Conservation (phyloP, 805 yeast genomes). For the Saccharomycopsis babjevae region DNA sequence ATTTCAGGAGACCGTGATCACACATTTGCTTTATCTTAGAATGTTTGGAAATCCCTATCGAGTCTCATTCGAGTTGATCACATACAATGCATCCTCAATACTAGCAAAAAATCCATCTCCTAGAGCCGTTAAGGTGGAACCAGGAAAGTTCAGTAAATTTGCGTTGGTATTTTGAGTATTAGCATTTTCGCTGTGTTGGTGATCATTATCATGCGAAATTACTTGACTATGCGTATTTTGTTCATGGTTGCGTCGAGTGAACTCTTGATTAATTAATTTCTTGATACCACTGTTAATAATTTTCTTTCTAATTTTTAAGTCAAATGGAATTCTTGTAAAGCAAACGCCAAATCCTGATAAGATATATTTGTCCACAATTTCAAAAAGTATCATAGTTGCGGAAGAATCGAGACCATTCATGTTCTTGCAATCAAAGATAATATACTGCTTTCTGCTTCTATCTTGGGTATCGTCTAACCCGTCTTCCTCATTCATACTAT, state of each 20-base stretch:
- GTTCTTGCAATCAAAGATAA: conserved; percentile 73
- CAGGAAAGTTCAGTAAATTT: background rate
- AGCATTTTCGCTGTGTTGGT: background rate
- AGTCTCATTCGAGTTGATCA: background rate
- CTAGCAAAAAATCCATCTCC: conserved; percentile 18
- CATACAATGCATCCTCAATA: conserved; percentile 18
- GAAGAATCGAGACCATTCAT: conserved; percentile 74
- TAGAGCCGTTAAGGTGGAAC: conserved; percentile 2
- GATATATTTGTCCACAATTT: conserved; percentile 44
- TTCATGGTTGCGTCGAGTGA: background rate
- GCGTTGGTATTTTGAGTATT: background rate
- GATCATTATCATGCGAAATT: background rate
- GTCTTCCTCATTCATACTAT: background rate
- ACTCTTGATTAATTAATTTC: conserved; percentile 7
- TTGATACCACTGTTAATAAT: conserved; percentile 26
- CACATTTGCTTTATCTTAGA: no score
- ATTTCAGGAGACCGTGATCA: no score
- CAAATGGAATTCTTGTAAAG: conserved; percentile 27
- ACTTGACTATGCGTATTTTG: background rate
- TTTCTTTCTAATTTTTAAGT: conserved; percentile 21
- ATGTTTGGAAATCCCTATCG: background rate
- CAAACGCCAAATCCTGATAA: conserved; percentile 23
- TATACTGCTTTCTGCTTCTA: conserved; percentile 41
- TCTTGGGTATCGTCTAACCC: conserved; percentile 27
- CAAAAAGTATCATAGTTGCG: conserved; percentile 62